Evolutionary conservation across 2,329 filamentous ascomycete genomes (phyloP).

Genomic region (Fusarium beomiforme): DNA sequence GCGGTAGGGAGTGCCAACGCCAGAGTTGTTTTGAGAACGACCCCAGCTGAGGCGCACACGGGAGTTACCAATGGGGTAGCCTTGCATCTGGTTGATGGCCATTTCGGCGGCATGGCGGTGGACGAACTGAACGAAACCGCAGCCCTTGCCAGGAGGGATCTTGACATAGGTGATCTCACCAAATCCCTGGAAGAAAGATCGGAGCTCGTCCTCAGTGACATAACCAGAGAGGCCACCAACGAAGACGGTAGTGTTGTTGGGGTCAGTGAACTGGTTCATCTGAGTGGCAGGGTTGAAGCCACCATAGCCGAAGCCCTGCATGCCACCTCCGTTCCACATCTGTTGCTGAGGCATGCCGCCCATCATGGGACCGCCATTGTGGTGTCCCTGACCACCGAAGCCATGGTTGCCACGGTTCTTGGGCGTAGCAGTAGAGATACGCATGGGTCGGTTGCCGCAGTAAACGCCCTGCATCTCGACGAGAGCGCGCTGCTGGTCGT

Average conservation of each 20-base stretch:
- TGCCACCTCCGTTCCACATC: constrained; percentile 48
- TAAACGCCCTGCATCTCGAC: constrained; percentile 99
- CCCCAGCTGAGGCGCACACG: constrained; percentile 98
- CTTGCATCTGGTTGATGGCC: constrained; percentile 99
- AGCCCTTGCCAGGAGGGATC: constrained; percentile 98
- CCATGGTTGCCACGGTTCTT: constrained; percentile 75
- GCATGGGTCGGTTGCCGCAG: constrained; percentile 98
- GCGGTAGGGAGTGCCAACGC: constrained; percentile 95
- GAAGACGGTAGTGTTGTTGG: constrained; percentile 99
- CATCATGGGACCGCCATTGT: constrained; percentile 58
- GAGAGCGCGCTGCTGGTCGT: constrained; percentile 94
- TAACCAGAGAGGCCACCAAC: constrained; percentile 97
- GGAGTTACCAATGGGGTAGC: constrained; percentile 98
- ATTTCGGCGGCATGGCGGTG: constrained; percentile 99
- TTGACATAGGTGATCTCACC: constrained; percentile 99
- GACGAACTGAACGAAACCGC: constrained; percentile 98
- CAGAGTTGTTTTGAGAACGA: constrained; percentile 98
- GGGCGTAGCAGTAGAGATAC: constrained; percentile 95
- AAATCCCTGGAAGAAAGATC: constrained; percentile 99
- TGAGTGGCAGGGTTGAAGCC: constrained; percentile 61
- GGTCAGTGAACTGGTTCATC: constrained; percentile 99
- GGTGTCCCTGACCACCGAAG: constrained; percentile 54
- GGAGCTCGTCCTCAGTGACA: constrained; percentile 98
- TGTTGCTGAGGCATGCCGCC: constrained; percentile 57
- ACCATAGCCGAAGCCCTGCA: constrained; percentile 51